phyloP scores from a whole-genome alignment of 352 stramenopile genomes.

The Thraustochytrium sp. region DNA sequence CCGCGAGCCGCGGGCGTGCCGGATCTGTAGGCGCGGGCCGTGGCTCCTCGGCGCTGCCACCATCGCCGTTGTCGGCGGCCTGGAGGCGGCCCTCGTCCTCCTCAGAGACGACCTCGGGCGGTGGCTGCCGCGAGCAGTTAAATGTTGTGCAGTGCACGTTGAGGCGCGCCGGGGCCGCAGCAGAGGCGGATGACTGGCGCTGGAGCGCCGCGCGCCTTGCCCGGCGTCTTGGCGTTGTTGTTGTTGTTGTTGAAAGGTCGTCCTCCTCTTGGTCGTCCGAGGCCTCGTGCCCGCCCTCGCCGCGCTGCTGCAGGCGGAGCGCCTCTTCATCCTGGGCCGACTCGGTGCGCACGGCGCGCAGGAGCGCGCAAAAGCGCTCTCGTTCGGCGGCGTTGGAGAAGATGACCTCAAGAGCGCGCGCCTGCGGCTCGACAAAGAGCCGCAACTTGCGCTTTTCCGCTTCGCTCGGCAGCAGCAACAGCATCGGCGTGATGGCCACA shows the following conservation, averaged over 20 bases:
- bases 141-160: constrained; percentile 9
- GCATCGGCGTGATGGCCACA: background rate
- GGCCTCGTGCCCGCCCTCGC: background rate
- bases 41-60: background rate
- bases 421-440: constrained; percentile 8
- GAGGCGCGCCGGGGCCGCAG: background rate
- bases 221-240: too few species aligned
- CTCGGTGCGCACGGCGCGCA: background rate
- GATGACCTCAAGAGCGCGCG: background rate
- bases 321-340: background rate
- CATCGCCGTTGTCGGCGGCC: background rate
- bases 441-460: constrained; percentile 14
- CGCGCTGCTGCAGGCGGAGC: background rate
- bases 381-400: background rate
- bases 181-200: background rate
- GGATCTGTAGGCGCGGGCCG: background rate
- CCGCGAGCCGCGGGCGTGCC: background rate
- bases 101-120: background rate
- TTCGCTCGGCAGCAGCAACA: constrained; percentile 14
- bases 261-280: background rate
- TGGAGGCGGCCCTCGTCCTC: background rate
- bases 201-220: background rate
- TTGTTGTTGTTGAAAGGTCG: too few species aligned
- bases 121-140: constrained; percentile 20
- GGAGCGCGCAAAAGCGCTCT: constrained; percentile 3